Evolutionary conservation across 2,329 filamentous ascomycete genomes (phyloP).

Genomic region (Clonostachys chloroleuca): DNA sequence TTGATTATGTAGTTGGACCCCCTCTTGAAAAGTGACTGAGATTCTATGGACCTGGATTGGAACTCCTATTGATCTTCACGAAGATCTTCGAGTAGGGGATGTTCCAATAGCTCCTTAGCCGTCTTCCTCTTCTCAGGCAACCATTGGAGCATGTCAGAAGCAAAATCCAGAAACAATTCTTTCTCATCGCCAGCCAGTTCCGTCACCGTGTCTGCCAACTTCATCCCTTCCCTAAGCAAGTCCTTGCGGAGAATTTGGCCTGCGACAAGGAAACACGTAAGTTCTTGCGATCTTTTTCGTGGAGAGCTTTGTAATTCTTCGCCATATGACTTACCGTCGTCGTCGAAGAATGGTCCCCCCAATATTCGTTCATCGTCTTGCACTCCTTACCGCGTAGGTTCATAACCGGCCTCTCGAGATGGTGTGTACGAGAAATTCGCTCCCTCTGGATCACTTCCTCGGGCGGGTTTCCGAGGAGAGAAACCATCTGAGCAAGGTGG

Average conservation of each 20-base stretch:
- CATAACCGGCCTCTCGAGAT: not conserved
- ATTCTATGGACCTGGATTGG: too few relatives aligned
- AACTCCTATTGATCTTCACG: conserved; percentile 1
- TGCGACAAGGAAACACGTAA: not conserved
- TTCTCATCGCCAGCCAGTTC: conserved; percentile 11
- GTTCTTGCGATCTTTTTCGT: not conserved
- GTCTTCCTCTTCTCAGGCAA: conserved; percentile 14
- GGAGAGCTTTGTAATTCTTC: not conserved
- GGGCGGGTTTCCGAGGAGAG: conserved; percentile 9
- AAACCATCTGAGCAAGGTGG: conserved; percentile 11
- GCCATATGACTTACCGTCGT: conserved; percentile 3
- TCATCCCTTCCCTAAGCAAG: conserved; percentile 1
- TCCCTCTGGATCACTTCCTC: conserved; percentile 7
- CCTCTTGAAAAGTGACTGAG: too few relatives aligned
- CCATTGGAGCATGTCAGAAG: conserved; percentile 14
- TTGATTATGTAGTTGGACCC: too few relatives aligned
- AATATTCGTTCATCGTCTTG: conserved; percentile 12
- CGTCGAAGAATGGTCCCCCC: conserved; percentile 11
- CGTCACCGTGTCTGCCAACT: conserved; percentile 9
- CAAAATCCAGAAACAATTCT: conserved; percentile 11
- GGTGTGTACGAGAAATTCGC: conserved; percentile 5
- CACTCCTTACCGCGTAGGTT: conserved; percentile 3
- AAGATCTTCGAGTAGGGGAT: conserved; percentile 11
- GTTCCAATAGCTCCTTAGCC: conserved; percentile 11
- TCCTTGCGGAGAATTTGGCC: conserved; percentile 5